Conservation (phyloP, 2,329 filamentous ascomycete species). For the Fusarium cyanostomum region DNA sequence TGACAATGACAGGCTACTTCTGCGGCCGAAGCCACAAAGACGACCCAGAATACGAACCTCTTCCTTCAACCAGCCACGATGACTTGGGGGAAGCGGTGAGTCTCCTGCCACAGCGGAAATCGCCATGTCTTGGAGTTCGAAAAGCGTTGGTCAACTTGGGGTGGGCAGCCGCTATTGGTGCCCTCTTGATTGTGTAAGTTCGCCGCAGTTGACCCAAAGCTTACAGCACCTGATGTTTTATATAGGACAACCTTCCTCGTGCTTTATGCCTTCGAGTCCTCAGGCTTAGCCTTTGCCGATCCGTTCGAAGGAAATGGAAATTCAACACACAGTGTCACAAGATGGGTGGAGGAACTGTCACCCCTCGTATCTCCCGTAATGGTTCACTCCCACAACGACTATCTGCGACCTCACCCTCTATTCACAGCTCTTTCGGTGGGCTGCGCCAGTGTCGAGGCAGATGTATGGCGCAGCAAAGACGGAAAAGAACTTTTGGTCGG, state of each 20-base stretch:
- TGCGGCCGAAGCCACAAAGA: conserved; percentile 24
- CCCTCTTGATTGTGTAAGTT: conserved; percentile 24
- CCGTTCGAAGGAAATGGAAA: conserved; percentile 20
- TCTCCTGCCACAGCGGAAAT: background rate
- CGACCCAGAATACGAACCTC: conserved; percentile 21
- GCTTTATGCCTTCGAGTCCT: conserved; percentile 26
- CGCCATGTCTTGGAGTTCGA: background rate
- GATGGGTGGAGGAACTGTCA: conserved; percentile 32
- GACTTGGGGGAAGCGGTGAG: background rate
- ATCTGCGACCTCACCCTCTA: conserved; percentile 69
- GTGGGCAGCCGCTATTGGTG: background rate
- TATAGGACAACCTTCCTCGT: conserved; percentile 23
- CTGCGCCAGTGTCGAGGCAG: conserved; percentile 72
- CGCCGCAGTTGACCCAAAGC: too few species aligned
- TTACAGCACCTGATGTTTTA: background rate
- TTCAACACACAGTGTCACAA: conserved; percentile 14
- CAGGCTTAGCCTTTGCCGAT: conserved; percentile 20
- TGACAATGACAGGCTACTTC: conserved; percentile 14
- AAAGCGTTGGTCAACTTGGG: conserved; percentile 8
- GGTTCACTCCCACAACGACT: conserved; percentile 74
- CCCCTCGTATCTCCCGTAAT: conserved; percentile 29
- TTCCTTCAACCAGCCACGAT: conserved; percentile 1
- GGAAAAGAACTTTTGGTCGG: conserved; percentile 67
- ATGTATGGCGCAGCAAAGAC: conserved; percentile 67
- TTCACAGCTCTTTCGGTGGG: conserved; percentile 68